Evolutionary conservation across 1,284 basidiomycete genomes (phyloP), one percentile per base, ranked within the genome.

Genomic region (Xerocomus nothofagi): DNA sequence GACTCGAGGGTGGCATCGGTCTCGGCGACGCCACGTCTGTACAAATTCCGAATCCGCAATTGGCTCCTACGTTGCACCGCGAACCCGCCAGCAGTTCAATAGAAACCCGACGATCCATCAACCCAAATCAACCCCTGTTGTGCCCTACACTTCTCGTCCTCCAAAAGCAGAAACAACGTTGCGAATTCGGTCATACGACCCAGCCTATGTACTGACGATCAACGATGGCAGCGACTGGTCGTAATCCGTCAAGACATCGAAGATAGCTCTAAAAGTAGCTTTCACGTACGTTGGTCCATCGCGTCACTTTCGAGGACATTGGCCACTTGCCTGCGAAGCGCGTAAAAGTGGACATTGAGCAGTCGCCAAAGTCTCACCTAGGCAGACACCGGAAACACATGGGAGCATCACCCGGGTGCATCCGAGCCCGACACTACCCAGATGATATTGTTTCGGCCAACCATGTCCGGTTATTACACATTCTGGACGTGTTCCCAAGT

Each of bases 71-170:
- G n/a, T n/a, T n/a, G n/a, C n/a, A n/a, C n/a, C n/a, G n/a, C n/a
- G n/a, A n/a, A n/a, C n/a, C n/a, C n/a, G n/a, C n/a, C n/a, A n/a
- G n/a, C n/a, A n/a, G n/a, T n/a, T n/a, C n/a, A n/a, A n/a, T n/a
- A n/a, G n/a, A n/a, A n/a, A n/a, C n/a, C n/a, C n/a, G 24, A 31
- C 17, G 21, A 34, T 33, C 15, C 30, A 34, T 43, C 41, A 1
- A 59, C 54, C 34, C 21, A 47, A 34, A 31, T 32, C 54, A 27
- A 44, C 38, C 30, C 56, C 45, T 41, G 17, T 47, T 31, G 9
- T 36, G 15, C 29, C 27, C 27, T 18, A 42, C 41, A 18, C 29
- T 48, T 31, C 45, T 46, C 48, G 21, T 21, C 46, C 51, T 27
- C 30, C 30, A n/a, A 42, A 20, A 17, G 40, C 31, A 18, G 44